Evolutionary conservation across 2,329 filamentous ascomycete genomes (phyloP).

Genomic region (Fusarium verticillioides): DNA sequence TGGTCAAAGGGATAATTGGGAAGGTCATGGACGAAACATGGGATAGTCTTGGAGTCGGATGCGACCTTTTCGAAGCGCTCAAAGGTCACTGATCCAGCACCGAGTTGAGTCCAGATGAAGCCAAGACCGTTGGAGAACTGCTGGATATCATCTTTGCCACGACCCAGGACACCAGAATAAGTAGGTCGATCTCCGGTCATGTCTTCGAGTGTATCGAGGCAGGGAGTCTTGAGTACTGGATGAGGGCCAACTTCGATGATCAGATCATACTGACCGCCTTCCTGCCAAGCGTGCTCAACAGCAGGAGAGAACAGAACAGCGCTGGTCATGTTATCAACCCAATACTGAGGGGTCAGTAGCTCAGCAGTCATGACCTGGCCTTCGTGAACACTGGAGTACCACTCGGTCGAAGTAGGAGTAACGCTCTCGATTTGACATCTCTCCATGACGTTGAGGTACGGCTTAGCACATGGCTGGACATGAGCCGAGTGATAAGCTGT

Average conservation of each 20-base stretch:
- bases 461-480: neutral
- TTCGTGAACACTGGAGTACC: neutral
- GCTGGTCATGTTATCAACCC: slow-evolving; percentile 1
- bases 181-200: neutral
- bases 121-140: neutral
- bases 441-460: neutral
- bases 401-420: neutral
- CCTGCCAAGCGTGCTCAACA: neutral
- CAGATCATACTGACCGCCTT: neutral
- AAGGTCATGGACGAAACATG: neutral
- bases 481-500: slow-evolving; percentile 12
- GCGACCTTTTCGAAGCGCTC: neutral
- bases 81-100: accelerated
- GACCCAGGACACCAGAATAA: neutral
- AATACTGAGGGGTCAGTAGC: neutral
- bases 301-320: slow-evolving; percentile 3
- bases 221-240: neutral
- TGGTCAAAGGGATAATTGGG: neutral
- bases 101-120: neutral
- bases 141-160: neutral
- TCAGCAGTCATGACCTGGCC: neutral
- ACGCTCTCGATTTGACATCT: neutral
- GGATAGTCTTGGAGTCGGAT: accelerated
- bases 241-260: slow-evolving; percentile 9
- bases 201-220: accelerated